These are phyloP conservation scores for Claviceps maximensis DNA, from an alignment of 2,329 filamentous ascomycete genomes.

Conservation along the genomic window DNA sequence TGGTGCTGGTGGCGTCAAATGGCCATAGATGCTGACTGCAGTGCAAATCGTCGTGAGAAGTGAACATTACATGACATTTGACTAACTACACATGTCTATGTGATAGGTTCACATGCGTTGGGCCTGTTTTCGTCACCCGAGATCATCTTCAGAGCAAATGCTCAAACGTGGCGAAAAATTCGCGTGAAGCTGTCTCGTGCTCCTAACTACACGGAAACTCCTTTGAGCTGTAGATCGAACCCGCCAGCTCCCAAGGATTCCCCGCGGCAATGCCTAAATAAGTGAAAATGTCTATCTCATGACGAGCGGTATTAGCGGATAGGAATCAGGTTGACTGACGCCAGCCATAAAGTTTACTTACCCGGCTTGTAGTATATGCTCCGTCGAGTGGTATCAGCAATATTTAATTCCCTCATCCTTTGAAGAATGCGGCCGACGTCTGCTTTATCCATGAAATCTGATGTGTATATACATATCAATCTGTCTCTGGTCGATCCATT, in stretches of 20 bases:
- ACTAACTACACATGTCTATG: not conserved
- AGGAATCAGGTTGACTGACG: not conserved
- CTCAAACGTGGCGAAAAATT: not conserved
- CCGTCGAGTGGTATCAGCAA: constrained; percentile 34
- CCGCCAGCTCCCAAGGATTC: constrained; percentile 49
- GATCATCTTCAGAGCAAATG: not conserved
- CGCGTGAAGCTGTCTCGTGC: not conserved
- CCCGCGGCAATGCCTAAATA: constrained; percentile 47
- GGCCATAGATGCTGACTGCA: not conserved
- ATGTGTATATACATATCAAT: constrained; percentile 67
- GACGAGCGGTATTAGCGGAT: constrained; percentile 1
- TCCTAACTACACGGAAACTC: not conserved
- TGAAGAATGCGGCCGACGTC: constrained; percentile 58
- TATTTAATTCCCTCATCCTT: constrained; percentile 46
- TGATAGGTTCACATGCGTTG: not conserved
- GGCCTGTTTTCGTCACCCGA: not conserved
- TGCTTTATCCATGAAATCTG: constrained; percentile 53
- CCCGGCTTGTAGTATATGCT: constrained; percentile 70
- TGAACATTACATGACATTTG: not conserved
- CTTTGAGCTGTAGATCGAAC: constrained; percentile 40
- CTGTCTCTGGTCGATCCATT: constrained; percentile 29
- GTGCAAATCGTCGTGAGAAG: not conserved
- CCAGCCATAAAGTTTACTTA: constrained; percentile 20
- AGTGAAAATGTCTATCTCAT: constrained; percentile 48
- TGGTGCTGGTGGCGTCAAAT: constrained; percentile 5